These are phyloP conservation scores for Penicillium sp. DNA, from an alignment of 2,329 filamentous ascomycete genomes.

Conservation along the genomic window DNA sequence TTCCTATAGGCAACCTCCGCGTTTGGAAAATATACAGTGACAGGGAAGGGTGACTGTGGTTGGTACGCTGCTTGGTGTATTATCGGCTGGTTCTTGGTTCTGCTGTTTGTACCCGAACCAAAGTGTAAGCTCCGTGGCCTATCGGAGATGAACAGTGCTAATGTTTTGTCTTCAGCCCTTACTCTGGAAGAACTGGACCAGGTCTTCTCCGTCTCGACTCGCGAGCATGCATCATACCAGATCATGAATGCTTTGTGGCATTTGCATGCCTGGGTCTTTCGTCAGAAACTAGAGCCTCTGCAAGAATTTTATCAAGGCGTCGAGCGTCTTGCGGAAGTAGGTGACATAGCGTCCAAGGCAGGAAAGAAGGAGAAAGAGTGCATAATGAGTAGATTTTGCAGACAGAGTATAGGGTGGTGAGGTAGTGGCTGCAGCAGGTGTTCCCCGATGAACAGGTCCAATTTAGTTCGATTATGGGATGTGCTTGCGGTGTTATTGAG, in stretches of 20 bases:
- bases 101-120: constrained; percentile 53
- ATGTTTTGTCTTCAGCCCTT: constrained; percentile 26
- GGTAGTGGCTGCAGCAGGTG: neutral
- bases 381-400: neutral
- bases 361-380: neutral
- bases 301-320: constrained; percentile 34
- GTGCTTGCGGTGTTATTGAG: neutral
- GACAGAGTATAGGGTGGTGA: neutral
- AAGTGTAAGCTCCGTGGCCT: constrained; percentile 31
- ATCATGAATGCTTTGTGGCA: constrained; percentile 41
- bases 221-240: constrained; percentile 42
- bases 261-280: constrained; percentile 39
- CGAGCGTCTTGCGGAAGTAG: constrained; percentile 22
- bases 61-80: constrained; percentile 58
- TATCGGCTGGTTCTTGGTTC: constrained; percentile 52
- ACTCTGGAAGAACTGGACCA: constrained; percentile 51
- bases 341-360: neutral
- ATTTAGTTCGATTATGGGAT: neutral
- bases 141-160: constrained; percentile 2
- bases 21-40: constrained; percentile 3
- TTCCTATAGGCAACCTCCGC: constrained; percentile 2
- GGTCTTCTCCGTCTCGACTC: constrained; percentile 53
- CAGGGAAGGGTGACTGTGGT: constrained; percentile 48
- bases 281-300: constrained; percentile 36
- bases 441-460: neutral